Evolutionary conservation across 768 basidiomycete species (phyloP).

Genomic region (Tubosaeta sp.): DNA sequence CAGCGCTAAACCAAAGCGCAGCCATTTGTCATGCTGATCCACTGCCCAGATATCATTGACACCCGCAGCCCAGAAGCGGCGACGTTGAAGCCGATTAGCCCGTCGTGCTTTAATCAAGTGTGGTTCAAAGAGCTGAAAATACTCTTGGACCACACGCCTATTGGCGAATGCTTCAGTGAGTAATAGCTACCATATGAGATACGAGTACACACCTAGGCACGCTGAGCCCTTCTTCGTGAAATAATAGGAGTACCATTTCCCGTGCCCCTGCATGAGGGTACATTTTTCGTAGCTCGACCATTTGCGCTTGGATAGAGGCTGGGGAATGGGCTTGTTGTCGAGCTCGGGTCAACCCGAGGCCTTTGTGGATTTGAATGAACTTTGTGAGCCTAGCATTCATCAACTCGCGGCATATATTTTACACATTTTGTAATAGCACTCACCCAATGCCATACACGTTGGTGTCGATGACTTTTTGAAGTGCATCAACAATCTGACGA

Average conservation of each 20-base stretch:
- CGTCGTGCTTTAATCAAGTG: too few species aligned
- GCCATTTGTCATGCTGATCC: not conserved
- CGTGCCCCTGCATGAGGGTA: not conserved
- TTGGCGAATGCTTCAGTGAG: too few species aligned
- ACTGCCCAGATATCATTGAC: not conserved
- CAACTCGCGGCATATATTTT: too few species aligned
- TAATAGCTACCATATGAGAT: too few species aligned
- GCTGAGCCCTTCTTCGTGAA: not conserved
- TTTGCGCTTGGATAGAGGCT: not conserved
- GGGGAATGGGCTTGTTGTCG: too few species aligned
- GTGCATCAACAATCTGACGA: slow-evolving; percentile 20
- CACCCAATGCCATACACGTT: slow-evolving; percentile 23
- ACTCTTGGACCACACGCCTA: not conserved
- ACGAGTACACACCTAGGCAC: not conserved
- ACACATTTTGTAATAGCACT: not conserved
- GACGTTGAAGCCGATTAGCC: not conserved
- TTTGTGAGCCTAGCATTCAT: too few species aligned
- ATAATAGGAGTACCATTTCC: not conserved
- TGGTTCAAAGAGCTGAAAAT: not conserved
- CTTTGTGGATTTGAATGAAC: too few species aligned
- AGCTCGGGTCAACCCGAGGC: too few species aligned
- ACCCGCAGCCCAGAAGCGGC: not conserved
- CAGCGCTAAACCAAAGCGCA: not conserved
- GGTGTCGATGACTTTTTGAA: slow-evolving; percentile 22
- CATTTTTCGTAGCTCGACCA: not conserved